phyloP scores from a whole-genome alignment of 345 rosid species.

The Eucalyptus curtisii region DNA sequence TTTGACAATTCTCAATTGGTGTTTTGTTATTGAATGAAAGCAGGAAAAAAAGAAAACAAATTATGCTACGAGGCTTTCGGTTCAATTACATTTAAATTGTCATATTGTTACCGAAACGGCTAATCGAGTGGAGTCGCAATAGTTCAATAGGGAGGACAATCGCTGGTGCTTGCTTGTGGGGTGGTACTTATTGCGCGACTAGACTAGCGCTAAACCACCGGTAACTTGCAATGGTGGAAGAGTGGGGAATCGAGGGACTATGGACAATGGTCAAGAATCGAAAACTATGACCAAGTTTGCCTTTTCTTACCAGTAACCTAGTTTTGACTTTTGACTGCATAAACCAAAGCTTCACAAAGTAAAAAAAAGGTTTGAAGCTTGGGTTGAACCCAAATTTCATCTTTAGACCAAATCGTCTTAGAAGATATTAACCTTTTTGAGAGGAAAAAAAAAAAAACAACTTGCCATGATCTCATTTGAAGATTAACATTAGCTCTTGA shows the following conservation, averaged over 20 bases:
- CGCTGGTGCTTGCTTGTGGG: neutral
- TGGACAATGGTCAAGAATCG: neutral
- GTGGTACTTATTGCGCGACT: neutral
- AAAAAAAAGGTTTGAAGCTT: neutral
- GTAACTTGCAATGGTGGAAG: neutral
- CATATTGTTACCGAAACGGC: neutral
- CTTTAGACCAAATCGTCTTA: neutral
- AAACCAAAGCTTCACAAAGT: neutral
- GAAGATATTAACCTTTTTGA: neutral
- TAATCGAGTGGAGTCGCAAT: neutral
- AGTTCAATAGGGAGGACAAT: neutral
- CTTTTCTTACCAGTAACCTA: neutral
- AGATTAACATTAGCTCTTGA: no score
- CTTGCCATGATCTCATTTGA: rapidly evolving
- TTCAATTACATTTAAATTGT: no score
- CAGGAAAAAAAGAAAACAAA: no score
- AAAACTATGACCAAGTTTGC: neutral
- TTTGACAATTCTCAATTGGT: neutral
- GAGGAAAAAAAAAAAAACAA: no score
- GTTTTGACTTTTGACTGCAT: neutral
- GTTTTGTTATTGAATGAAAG: neutral
- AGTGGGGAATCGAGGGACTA: neutral
- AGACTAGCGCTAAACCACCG: neutral
- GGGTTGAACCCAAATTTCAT: neutral
- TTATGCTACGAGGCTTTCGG: neutral